Evolutionary conservation across 1,139 yeast genomes (phyloP), one percentile per base, ranked within the genome.

Genomic region (Debaryomyces sp.): DNA sequence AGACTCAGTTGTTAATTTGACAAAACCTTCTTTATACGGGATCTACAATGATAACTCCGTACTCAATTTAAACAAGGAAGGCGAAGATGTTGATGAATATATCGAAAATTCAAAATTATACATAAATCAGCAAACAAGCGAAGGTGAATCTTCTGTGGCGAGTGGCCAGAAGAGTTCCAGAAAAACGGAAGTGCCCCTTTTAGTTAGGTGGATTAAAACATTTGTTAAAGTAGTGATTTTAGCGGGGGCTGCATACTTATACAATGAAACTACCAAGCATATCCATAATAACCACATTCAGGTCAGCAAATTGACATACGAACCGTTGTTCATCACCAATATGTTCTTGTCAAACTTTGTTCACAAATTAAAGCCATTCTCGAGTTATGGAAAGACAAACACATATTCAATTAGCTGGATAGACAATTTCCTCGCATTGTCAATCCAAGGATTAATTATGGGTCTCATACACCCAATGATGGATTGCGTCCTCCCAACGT

Each of bases 381-480:
- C 52, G 5, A 15, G 22, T n/a, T 41, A 32, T 30, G 18, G 27
- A 23, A 18, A 23, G 18, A 21, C 24, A 9, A 41, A 30, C 13
- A 13, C 35, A 15, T 7, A 40, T 12, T 24, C 36, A 7, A 49
- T 51, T 13, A 41, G 40, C 17, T 23, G 49, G 10, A 44, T 60
- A n/a, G 73, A 74, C 52, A 55, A 57, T 10, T 48, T 59, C 1
- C 47, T 71, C 10, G 70, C 73, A 6, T 63, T 73, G 48, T 48
- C 65, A 9, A 43, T 73, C 18, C 77, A 85, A 57, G 96, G 96
- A 1, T 63, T 86, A 29, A 54, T 82, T 12, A 76, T 88, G 68
- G 92, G 95, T 6, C 60, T 77, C 12, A 59, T 84, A 32, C 79
- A 85, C 43, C 94, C 96, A 9, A 49, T 82, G 1, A 66, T 85